Evolutionary conservation across 352 stramenopile genomes (phyloP).

Genomic region (Globisporangium apiculatum): DNA sequence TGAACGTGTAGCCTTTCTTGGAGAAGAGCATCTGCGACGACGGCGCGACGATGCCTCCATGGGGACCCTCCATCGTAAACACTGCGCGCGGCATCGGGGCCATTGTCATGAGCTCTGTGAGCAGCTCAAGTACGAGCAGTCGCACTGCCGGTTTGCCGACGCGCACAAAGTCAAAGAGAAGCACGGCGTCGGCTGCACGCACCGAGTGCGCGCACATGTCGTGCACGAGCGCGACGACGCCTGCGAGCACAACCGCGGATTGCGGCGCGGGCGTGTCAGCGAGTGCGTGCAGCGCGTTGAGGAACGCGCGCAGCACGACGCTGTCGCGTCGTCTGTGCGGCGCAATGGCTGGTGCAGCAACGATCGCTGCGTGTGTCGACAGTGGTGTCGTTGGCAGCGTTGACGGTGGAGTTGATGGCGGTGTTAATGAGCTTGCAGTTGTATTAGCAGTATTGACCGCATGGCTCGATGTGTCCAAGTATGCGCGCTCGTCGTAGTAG

Average conservation of each 20-base stretch:
- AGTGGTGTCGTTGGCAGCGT: background rate
- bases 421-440: background rate
- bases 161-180: slow-evolving; percentile 72
- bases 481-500: slow-evolving; percentile 31
- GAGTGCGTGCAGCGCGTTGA: slow-evolving; percentile 34
- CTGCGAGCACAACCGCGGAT: slow-evolving; percentile 19
- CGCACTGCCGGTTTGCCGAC: slow-evolving; percentile 34
- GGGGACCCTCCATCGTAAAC: slow-evolving; percentile 58
- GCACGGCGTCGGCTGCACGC: slow-evolving; percentile 44
- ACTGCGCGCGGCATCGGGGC: slow-evolving; percentile 54
- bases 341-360: background rate
- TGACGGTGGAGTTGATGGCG: too few species aligned
- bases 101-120: slow-evolving; percentile 38
- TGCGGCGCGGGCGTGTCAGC: slow-evolving; percentile 17
- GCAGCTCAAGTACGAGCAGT: slow-evolving; percentile 50
- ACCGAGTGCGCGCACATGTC: slow-evolving; percentile 51
- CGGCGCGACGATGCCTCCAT: slow-evolving; percentile 59
- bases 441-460: background rate
- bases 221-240: slow-evolving; percentile 38
- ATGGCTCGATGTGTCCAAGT: slow-evolving; percentile 14
- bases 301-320: slow-evolving; percentile 38
- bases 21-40: slow-evolving; percentile 49
- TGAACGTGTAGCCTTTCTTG: slow-evolving; percentile 76
- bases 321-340: slow-evolving; percentile 21
- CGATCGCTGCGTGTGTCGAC: background rate